A percentile compares a stretch with the other conserved stretches of the same genome.
Evolutionary conservation across 2,329 filamentous ascomycete genomes (phyloP).

Genomic region (Neopestalotiopsis sp.): DNA sequence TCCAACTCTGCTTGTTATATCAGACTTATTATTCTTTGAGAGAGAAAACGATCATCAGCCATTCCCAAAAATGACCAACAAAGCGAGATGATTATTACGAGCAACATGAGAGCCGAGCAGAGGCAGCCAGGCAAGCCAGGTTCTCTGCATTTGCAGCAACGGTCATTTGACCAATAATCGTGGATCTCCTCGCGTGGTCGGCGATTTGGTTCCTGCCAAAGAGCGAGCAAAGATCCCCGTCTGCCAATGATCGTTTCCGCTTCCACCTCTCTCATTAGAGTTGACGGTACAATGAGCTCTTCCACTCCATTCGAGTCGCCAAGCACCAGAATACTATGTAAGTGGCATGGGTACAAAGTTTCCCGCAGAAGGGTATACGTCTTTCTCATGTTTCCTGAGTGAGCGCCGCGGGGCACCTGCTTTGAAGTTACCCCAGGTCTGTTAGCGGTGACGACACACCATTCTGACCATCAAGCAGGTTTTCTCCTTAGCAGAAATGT

Average conservation of each 20-base stretch:
- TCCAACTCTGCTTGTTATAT: not conserved
- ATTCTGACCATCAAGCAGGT: not conserved
- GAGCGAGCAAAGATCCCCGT: constrained; percentile 11
- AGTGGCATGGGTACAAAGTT: no score
- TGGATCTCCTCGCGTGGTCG: constrained; percentile 18
- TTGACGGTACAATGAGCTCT: not conserved
- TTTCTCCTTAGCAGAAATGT: not conserved
- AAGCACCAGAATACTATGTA: no score
- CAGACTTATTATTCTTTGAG: not conserved
- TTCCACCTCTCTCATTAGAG: not conserved
- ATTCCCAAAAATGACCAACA: not conserved
- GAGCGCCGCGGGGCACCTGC: no score
- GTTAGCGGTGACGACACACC: not conserved
- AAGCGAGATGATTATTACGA: not conserved
- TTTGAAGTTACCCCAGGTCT: not conserved
- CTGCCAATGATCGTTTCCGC: constrained; percentile 19
- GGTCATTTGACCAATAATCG: constrained; percentile 12
- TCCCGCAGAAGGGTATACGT: no score
- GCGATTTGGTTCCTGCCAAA: constrained; percentile 22
- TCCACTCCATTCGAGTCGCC: not conserved
- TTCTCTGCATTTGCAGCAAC: constrained; percentile 16
- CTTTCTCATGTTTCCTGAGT: no score
- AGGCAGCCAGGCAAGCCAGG: not conserved
- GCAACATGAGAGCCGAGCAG: not conserved
- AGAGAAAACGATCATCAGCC: not conserved